Evolutionary conservation across 2,329 filamentous ascomycete species (phyloP).

Genomic region (Beauveria asiatica): DNA sequence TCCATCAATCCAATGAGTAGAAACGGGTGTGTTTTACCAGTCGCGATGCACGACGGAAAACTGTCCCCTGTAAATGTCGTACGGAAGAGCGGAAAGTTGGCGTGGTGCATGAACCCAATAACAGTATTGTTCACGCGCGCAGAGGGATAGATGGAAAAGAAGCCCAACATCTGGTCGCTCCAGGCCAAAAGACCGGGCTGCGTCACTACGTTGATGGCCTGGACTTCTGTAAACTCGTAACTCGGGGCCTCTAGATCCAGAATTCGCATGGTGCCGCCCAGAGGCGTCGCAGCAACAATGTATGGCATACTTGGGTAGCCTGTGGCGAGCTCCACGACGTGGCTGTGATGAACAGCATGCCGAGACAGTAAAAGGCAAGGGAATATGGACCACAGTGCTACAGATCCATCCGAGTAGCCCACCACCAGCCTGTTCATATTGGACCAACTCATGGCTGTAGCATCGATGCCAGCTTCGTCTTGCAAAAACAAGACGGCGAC

Average conservation of each 20-base stretch:
- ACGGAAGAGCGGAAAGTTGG: slow-evolving; percentile 44
- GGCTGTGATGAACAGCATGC: slow-evolving; percentile 44
- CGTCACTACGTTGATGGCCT: slow-evolving; percentile 40
- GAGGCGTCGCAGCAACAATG: slow-evolving; percentile 44
- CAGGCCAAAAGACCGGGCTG: slow-evolving; percentile 46
- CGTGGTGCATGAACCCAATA: slow-evolving; percentile 43
- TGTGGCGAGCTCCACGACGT: slow-evolving; percentile 45
- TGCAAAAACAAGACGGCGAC: slow-evolving; percentile 36
- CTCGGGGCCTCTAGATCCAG: slow-evolving; percentile 45
- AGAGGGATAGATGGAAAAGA: slow-evolving; percentile 43
- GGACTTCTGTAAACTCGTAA: slow-evolving; percentile 44
- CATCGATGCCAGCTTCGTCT: slow-evolving; percentile 38
- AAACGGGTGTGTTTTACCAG: slow-evolving; percentile 44
- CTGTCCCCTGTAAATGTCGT: slow-evolving; percentile 43
- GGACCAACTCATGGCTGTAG: slow-evolving; percentile 47
- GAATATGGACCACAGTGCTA: slow-evolving; percentile 47
- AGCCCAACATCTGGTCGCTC: slow-evolving; percentile 48
- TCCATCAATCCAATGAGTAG: slow-evolving; percentile 45
- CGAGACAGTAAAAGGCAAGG: slow-evolving; percentile 41
- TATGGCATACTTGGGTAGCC: slow-evolving; percentile 49
- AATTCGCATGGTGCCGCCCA: slow-evolving; percentile 44
- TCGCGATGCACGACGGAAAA: slow-evolving; percentile 40
- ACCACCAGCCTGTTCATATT: slow-evolving; percentile 46
- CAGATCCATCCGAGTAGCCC: slow-evolving; percentile 48
- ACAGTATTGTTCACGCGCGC: slow-evolving; percentile 44